Conservation (phyloP, 495 filamentous ascomycete genomes). For the Clavariopsis aquatica region DNA sequence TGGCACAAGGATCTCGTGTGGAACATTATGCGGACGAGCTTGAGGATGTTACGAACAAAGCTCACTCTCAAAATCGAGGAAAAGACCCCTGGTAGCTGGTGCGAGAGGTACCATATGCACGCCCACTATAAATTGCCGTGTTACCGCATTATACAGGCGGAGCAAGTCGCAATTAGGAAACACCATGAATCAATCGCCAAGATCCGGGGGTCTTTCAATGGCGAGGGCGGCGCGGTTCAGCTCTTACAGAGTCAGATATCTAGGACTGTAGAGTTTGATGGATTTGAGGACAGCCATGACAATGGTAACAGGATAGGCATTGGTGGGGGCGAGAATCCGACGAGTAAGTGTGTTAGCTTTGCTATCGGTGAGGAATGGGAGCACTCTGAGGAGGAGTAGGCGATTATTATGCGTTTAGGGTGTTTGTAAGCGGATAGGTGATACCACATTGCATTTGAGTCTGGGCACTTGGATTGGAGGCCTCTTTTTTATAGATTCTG, state of each 20-base stretch:
- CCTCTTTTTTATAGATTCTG: not conserved
- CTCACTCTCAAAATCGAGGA: constrained; percentile 25
- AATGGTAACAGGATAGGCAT: no score
- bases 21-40: constrained; percentile 15
- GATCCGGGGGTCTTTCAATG: no score
- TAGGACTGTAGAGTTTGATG: no score
- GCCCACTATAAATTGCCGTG: not conserved
- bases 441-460: not conserved
- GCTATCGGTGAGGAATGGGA: not conserved
- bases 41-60: constrained; percentile 6
- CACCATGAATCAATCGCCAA: no score
- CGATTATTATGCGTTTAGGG: no score
- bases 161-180: not conserved
- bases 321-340: not conserved
- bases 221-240: no score
- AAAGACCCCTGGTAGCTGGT: constrained; percentile 8
- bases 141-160: constrained; percentile 2
- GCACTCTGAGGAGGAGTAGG: not conserved
- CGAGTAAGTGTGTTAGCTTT: not conserved
- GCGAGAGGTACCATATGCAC: constrained; percentile 27
- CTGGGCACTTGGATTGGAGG: not conserved
- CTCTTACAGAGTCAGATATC: no score
- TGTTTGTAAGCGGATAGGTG: not conserved
- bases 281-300: no score
- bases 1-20: constrained; percentile 21